phyloP scores from a whole-genome alignment of 2,329 filamentous ascomycete genomes.

The Fusarium oxysporum region DNA sequence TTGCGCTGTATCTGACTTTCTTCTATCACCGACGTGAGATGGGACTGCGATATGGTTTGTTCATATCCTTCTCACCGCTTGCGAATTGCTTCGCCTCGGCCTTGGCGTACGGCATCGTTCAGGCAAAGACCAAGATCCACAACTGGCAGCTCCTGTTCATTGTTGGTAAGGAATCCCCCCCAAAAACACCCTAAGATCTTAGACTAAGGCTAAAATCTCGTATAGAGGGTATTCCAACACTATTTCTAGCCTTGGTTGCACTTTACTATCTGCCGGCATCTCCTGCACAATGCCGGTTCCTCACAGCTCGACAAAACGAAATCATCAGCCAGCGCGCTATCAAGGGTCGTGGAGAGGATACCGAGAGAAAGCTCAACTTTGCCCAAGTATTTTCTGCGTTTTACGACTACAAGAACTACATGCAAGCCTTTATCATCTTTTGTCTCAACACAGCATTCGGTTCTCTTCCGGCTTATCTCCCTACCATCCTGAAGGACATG shows the following conservation, averaged over 20 bases:
- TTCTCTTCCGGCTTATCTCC: conserved; percentile 69
- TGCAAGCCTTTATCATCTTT: conserved; percentile 57
- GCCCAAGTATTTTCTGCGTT: conserved; percentile 61
- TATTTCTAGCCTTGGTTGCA: neutral
- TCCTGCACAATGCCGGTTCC: conserved; percentile 72
- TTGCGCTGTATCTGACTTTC: conserved; percentile 59
- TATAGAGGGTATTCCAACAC: neutral
- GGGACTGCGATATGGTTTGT: neutral
- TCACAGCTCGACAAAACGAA: conserved; percentile 63
- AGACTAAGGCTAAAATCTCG: neutral
- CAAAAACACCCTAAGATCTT: no score
- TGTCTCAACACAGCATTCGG: conserved; percentile 53
- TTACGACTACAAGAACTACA: conserved; percentile 61
- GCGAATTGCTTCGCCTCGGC: neutral
- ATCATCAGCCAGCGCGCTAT: neutral
- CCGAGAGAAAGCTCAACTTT: neutral
- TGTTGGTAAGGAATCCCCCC: neutral
- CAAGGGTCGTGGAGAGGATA: neutral
- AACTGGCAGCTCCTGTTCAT: neutral
- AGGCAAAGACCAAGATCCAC: neutral
- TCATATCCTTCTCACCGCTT: neutral
- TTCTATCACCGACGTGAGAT: conserved; percentile 65
- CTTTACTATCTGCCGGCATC: conserved; percentile 64
- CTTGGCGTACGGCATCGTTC: neutral
- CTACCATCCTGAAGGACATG: neutral